Evolutionary conservation across 495 filamentous ascomycete genomes (phyloP).

Genomic region (Penicillium ucsense): DNA sequence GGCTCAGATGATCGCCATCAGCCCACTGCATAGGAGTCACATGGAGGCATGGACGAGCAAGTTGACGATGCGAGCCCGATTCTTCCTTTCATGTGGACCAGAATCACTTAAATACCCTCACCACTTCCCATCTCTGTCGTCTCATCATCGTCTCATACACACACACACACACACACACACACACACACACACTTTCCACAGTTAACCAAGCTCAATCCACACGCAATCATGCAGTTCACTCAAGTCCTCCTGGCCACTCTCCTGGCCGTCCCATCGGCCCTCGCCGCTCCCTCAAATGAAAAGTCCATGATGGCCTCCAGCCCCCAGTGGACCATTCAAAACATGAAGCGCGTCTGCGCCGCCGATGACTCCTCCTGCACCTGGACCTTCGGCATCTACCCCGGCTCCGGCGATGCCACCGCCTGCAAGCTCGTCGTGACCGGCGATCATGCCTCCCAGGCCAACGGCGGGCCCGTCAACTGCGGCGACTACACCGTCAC

Average conservation of each 20-base stretch:
- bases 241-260: slow-evolving; percentile 26
- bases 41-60: too few species aligned
- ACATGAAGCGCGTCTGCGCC: slow-evolving; percentile 41
- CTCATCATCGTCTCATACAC: too few species aligned
- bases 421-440: slow-evolving; percentile 33
- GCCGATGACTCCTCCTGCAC: slow-evolving; percentile 32
- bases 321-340: slow-evolving; percentile 38
- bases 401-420: slow-evolving; percentile 19
- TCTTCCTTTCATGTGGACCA: too few species aligned
- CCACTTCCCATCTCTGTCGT: too few species aligned
- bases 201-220: neutral
- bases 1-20: too few species aligned
- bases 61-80: too few species aligned
- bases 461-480: slow-evolving; percentile 24
- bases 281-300: slow-evolving; percentile 24
- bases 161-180: too few species aligned
- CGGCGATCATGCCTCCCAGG: slow-evolving; percentile 27
- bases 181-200: too few species aligned
- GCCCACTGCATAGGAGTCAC: too few species aligned
- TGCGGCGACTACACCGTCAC: slow-evolving; percentile 44
- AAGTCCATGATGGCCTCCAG: slow-evolving; percentile 30
- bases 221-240: slow-evolving; percentile 39
- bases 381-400: slow-evolving; percentile 39
- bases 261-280: slow-evolving; percentile 26
- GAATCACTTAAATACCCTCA: too few species aligned